Evolutionary conservation across 129 eudicot species (phyloP), one percentile per base, ranked within the genome.

Genomic region (Flaveria trinervia): DNA sequence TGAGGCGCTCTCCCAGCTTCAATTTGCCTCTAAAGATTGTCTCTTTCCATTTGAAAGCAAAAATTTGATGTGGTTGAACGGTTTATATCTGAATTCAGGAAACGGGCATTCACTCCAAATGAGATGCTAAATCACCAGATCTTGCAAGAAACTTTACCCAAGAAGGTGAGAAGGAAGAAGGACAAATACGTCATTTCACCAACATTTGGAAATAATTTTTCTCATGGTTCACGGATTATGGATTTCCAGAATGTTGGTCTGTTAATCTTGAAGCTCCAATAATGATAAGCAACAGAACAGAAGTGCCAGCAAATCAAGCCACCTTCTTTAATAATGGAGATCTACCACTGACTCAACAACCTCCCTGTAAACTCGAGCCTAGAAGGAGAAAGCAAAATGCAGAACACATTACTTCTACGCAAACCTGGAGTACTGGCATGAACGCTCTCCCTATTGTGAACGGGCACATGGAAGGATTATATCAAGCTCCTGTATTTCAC

Each of bases 1-100:
- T 57, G 86, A 88, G 22, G 68, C 88, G 81, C 80, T 90, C 6
- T 66, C 81, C 5, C 84, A 86, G 66, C 83, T 90, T 65, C 85
- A 62, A 16, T 64, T 18, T 33, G 73, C 83, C 26, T 92, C 89
- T 64, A 70, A 78, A 48, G 86, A 85, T 84, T 75, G 90, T 81
- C 67, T 66, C 33, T 82, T 74, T 75, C 80, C 84, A 25, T 54
- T n/a, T 4, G 49, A 68, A 59, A 82, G 86, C 41, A 77, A 69
- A 36, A 74, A 65, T 9, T 87, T 80, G 92, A 78, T 78, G 52
- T 78, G 22, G 68, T 74, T 60, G 48, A 65, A 52, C 62, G 45
- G 15, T 85, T 86, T 66, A 62, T 79, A 62, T 12, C 73, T 12
- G 75, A 82, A 65, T 90, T 83, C 48, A 83, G 96, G 78, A 66